Evolutionary conservation across 306 rosid species (phyloP).

Genomic region (Cicer judaicum): DNA sequence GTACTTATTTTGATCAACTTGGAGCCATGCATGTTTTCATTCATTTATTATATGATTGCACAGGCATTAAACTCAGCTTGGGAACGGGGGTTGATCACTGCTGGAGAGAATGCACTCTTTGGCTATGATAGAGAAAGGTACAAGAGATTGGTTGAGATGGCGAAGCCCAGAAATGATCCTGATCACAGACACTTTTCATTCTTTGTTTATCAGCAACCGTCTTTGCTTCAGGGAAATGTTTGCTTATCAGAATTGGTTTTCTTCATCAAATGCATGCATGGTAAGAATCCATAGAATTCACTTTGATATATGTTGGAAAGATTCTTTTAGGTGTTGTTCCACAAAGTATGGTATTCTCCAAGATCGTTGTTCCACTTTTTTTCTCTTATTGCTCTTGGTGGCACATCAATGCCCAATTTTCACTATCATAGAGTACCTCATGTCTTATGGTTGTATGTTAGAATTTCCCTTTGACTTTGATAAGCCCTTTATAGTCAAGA

Average conservation of each 20-base stretch:
- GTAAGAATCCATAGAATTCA: conserved; percentile 57
- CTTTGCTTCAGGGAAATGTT: conserved; percentile 71
- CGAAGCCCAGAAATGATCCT: conserved; percentile 90
- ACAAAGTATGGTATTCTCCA: conserved; percentile 3
- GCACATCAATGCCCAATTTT: conserved; percentile 15
- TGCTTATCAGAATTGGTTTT: conserved; percentile 77
- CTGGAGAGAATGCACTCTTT: conserved; percentile 84
- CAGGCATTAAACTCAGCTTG: conserved; percentile 87
- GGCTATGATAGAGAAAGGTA: conserved; percentile 84
- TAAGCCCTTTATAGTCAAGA: background rate
- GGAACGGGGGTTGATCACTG: conserved; percentile 77
- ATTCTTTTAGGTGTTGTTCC: background rate
- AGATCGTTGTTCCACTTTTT: background rate
- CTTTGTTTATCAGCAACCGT: conserved; percentile 82
- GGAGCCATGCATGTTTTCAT: conserved; percentile 20
- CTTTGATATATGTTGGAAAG: conserved; percentile 15
- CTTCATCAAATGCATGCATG: conserved; percentile 94
- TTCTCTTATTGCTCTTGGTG: background rate
- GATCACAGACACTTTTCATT: conserved; percentile 79
- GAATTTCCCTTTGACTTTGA: background rate
- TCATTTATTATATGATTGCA: conserved; percentile 23
- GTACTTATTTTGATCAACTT: conserved; percentile 27
- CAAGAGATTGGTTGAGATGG: conserved; percentile 76
- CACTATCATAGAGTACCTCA: background rate
- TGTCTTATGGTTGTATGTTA: background rate